A percentile compares a stretch with the other conserved stretches of the same genome.
phyloP scores from a whole-genome alignment of 768 basidiomycete genomes.

The Daedalea quercina region DNA sequence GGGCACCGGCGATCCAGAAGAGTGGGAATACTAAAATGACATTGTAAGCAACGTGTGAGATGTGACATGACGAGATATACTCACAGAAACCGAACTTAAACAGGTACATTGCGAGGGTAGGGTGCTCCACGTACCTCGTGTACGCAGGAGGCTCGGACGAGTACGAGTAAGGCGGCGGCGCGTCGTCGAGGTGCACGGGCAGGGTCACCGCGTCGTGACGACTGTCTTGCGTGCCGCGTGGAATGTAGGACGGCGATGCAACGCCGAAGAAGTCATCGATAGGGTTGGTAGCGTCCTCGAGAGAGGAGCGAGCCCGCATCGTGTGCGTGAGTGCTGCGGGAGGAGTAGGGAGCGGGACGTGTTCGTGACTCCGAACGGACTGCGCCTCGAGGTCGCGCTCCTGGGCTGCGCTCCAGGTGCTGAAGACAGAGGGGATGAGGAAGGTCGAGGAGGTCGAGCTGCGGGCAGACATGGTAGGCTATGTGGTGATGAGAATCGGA shows the following conservation, averaged over 20 bases:
- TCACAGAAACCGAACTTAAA: conserved; percentile 46
- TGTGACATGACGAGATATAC: conserved; percentile 12
- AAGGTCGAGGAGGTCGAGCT: background rate
- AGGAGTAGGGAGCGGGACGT: background rate
- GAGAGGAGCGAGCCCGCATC: background rate
- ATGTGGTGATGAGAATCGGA: background rate
- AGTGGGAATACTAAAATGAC: conserved; percentile 37
- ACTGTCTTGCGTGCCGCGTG: conserved; percentile 23
- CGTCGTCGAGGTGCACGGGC: conserved; percentile 14
- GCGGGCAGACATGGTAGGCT: background rate
- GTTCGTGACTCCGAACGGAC: background rate
- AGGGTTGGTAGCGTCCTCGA: background rate
- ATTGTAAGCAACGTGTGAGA: background rate
- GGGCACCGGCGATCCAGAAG: conserved; percentile 38
- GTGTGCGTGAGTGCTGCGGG: background rate
- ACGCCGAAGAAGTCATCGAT: conserved; percentile 22
- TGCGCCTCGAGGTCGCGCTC: conserved; percentile 7
- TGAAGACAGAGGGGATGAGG: conserved; percentile 2
- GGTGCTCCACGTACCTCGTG: conserved; percentile 27
- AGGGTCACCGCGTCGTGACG: conserved; percentile 22
- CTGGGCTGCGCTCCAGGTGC: background rate
- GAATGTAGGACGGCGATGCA: conserved; percentile 10
- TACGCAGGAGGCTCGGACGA: conserved; percentile 28
- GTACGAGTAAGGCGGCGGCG: conserved; percentile 27
- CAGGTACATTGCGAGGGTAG: conserved; percentile 39